phyloP scores from a whole-genome alignment of 1,139 yeast species.

The Scheffersomyces stambukii region DNA sequence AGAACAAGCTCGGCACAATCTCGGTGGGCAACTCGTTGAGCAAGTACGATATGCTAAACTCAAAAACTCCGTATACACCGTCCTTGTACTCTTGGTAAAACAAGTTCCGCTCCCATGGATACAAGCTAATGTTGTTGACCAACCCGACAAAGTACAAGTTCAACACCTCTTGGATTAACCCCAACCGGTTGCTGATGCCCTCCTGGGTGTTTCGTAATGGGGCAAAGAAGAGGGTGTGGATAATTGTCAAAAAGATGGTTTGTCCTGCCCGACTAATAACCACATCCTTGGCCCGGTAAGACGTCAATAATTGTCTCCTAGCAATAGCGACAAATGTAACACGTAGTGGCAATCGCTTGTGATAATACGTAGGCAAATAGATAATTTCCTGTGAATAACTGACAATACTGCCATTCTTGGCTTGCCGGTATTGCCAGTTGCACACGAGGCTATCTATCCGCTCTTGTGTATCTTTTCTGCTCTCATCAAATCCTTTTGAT shows the following conservation, averaged over 20 bases:
- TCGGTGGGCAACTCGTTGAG: conserved; percentile 75
- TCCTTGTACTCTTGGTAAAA: conserved; percentile 80
- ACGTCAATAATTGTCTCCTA: conserved; percentile 38
- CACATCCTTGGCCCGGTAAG: conserved; percentile 59
- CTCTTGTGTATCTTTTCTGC: conserved; percentile 21
- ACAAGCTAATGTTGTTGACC: conserved; percentile 69
- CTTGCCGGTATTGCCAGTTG: conserved; percentile 27
- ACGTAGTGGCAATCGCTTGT: conserved; percentile 19
- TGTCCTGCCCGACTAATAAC: conserved; percentile 66
- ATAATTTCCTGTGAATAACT: conserved; percentile 8
- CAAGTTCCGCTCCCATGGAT: conserved; percentile 68
- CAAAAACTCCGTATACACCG: conserved; percentile 62
- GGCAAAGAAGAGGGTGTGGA: conserved; percentile 67
- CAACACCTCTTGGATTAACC: conserved; percentile 69
- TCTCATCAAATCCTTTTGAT: conserved; percentile 41
- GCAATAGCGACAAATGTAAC: conserved; percentile 27
- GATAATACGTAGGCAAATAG: conserved; percentile 17
- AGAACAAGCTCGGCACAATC: conserved; percentile 53
- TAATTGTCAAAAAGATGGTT: conserved; percentile 58
- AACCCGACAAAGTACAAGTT: conserved; percentile 77
- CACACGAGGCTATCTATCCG: conserved; percentile 34
- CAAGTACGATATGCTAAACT: conserved; percentile 64
- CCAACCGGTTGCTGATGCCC: conserved; percentile 65
- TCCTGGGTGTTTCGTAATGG: conserved; percentile 57
- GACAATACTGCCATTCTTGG: conserved; percentile 5